phyloP scores from a whole-genome alignment of 129 eudicot genomes.

The Lactuca saligna region DNA sequence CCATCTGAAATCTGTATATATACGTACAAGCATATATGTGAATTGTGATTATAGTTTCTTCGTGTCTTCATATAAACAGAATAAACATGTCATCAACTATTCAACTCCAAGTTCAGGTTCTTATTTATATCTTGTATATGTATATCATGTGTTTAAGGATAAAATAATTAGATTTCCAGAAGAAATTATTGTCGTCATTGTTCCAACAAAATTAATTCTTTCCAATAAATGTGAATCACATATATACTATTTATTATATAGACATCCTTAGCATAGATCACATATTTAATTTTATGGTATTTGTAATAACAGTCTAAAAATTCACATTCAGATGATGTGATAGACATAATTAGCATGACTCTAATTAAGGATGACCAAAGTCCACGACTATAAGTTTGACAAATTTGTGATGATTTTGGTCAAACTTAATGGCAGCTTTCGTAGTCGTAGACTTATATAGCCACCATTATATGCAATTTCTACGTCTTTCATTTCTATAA shows the following conservation, averaged over 20 bases:
- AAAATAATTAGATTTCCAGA: too few species aligned
- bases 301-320: too few species aligned
- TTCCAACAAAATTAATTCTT: too few species aligned
- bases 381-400: constrained; percentile 21
- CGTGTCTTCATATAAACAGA: neutral
- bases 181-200: neutral
- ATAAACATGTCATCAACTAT: too few species aligned
- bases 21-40: neutral
- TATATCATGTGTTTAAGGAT: too few species aligned
- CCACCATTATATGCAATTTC: constrained; percentile 12
- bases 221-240: neutral
- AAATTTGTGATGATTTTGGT: constrained; percentile 24
- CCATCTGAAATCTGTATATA: constrained; percentile 66
- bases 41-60: neutral
- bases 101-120: too few species aligned
- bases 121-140: too few species aligned
- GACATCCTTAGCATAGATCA: too few species aligned
- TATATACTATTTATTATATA: too few species aligned
- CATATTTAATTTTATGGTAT: too few species aligned
- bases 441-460: constrained; percentile 10
- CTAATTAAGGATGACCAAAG: constrained; percentile 13
- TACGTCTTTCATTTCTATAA: neutral
- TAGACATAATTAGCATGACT: neutral
- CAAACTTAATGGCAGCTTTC: constrained; percentile 19
- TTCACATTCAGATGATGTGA: too few species aligned